A percentile compares a stretch with the other conserved stretches of the same genome.
Conservation (phyloP, 2,329 filamentous ascomycete genomes). For the Orbilia ellipsospora region DNA sequence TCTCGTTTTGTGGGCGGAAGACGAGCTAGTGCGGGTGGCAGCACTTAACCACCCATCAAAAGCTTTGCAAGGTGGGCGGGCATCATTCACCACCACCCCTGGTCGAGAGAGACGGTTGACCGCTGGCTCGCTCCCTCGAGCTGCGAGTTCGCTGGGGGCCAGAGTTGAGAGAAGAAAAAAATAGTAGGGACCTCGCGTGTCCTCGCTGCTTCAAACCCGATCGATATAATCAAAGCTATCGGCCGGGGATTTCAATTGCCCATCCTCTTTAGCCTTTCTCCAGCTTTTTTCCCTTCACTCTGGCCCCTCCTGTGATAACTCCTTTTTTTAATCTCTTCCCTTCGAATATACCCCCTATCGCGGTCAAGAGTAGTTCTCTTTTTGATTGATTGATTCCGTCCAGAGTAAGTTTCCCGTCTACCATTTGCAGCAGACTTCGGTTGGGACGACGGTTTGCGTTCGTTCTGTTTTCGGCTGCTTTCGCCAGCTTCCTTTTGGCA, state of each 20-base stretch:
- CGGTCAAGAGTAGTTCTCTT: slow-evolving; percentile 8
- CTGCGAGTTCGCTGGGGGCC: slow-evolving; percentile 45
- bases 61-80: slow-evolving; percentile 9
- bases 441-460: slow-evolving; percentile 36
- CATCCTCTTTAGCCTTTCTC: slow-evolving; percentile 35
- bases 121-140: slow-evolving; percentile 35
- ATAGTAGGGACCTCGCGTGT: slow-evolving; percentile 34
- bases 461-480: slow-evolving; percentile 32
- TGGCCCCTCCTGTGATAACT: slow-evolving; percentile 55
- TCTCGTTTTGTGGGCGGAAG: neutral
- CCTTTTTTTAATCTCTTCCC: slow-evolving; percentile 58
- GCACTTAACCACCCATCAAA: neutral
- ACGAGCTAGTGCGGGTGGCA: neutral
- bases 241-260: slow-evolving; percentile 30
- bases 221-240: slow-evolving; percentile 50
- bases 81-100: slow-evolving; percentile 2
- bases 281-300: slow-evolving; percentile 48
- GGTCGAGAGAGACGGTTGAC: slow-evolving; percentile 9
- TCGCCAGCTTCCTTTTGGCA: slow-evolving; percentile 13
- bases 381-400: neutral
- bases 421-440: slow-evolving; percentile 17
- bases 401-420: slow-evolving; percentile 31
- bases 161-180: neutral
- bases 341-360: slow-evolving; percentile 53
- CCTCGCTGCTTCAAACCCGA: slow-evolving; percentile 18